These are phyloP conservation scores for Teratosphaeria zuluensis DNA, from an alignment of 2,329 filamentous ascomycete species.

Conservation along the genomic window DNA sequence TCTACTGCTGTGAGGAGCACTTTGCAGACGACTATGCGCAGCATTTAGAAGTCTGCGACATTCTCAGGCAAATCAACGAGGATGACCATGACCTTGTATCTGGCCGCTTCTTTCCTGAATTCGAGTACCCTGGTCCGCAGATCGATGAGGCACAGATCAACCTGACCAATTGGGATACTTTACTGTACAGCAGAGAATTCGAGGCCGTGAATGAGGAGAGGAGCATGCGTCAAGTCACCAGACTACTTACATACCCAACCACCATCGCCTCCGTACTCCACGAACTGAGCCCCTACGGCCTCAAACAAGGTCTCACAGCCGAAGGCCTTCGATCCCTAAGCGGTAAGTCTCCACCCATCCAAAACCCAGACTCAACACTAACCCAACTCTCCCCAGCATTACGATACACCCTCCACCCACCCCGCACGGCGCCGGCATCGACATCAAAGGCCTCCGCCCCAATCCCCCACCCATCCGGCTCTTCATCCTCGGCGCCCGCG, in stretches of 20 bases:
- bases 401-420: conserved; percentile 87
- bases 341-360: conserved; percentile 47
- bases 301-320: conserved; percentile 68
- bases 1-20: conserved; percentile 89
- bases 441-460: conserved; percentile 69
- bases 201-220: conserved; percentile 84
- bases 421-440: conserved; percentile 64
- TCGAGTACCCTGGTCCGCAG: conserved; percentile 79
- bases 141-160: conserved; percentile 90
- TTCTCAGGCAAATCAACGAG: conserved; percentile 86
- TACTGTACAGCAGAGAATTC: conserved; percentile 86
- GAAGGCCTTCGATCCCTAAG: conserved; percentile 92
- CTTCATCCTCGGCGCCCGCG: conserved; percentile 87
- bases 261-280: conserved; percentile 88
- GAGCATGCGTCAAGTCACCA: conserved; percentile 83
- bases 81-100: conserved; percentile 92
- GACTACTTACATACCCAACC: conserved; percentile 84
- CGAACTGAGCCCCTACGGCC: conserved; percentile 84
- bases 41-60: conserved; percentile 87
- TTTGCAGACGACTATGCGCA: conserved; percentile 94
- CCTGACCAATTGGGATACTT: conserved; percentile 98
- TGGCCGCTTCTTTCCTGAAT: conserved; percentile 86
- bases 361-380: conserved; percentile 9
- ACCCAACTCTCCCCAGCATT: conserved; percentile 49
- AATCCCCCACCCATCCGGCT: conserved; percentile 81